These are phyloP conservation scores for Euphorbia lathyris DNA, from an alignment of 345 rosid species.

Conservation along the genomic window DNA sequence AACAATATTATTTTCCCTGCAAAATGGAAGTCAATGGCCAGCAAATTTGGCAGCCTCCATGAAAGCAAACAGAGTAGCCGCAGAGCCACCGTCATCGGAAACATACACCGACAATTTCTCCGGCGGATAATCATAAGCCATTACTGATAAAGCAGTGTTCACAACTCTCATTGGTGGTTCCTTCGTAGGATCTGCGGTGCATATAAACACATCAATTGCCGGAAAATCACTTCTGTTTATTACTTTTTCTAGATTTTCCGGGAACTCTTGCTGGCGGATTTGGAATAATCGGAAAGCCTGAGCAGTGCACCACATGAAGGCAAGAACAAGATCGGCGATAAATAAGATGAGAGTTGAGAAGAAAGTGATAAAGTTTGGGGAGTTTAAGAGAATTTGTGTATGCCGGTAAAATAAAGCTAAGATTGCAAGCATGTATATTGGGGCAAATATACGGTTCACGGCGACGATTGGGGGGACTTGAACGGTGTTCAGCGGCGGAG, in stretches of 20 bases:
- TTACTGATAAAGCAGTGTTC: slow-evolving; percentile 69
- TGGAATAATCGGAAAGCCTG: slow-evolving; percentile 44
- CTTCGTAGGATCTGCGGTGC: slow-evolving; percentile 89
- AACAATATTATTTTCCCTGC: slow-evolving; percentile 37
- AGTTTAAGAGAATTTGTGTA: slow-evolving; percentile 32
- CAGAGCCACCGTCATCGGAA: slow-evolving; percentile 84
- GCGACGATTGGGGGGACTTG: slow-evolving; percentile 34
- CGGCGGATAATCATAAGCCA: slow-evolving; percentile 75
- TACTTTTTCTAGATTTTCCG: slow-evolving; percentile 35
- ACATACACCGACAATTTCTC: slow-evolving; percentile 66
- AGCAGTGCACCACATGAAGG: slow-evolving; percentile 56
- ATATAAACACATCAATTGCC: slow-evolving; percentile 61
- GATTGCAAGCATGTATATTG: slow-evolving; percentile 47
- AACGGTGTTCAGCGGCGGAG: slow-evolving; percentile 35
- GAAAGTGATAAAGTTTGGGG: slow-evolving; percentile 17
- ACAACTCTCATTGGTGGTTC: slow-evolving; percentile 75
- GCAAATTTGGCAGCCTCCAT: slow-evolving; percentile 76
- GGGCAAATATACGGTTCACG: slow-evolving; percentile 48
- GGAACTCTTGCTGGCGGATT: slow-evolving; percentile 40
- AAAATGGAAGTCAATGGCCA: slow-evolving; percentile 65
- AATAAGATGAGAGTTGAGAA: slow-evolving; percentile 29
- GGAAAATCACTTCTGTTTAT: slow-evolving; percentile 41
- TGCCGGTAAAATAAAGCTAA: slow-evolving; percentile 50
- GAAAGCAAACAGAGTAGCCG: slow-evolving; percentile 65
- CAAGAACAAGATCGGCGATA: slow-evolving; percentile 54